Conservation (phyloP, 2,329 filamentous ascomycete species). For the Penicillium sp. region DNA sequence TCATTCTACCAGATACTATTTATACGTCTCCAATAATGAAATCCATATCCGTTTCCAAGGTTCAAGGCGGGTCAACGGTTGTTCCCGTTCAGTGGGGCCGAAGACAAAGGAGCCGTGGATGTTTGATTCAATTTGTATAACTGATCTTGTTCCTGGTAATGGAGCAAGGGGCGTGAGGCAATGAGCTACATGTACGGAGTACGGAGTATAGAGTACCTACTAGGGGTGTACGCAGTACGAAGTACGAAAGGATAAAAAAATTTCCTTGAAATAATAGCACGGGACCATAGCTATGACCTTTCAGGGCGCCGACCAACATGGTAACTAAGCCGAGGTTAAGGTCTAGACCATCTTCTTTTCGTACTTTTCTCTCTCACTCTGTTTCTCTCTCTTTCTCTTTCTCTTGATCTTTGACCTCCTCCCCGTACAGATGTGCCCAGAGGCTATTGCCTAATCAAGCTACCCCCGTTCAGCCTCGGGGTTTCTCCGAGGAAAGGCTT, state of each 20-base stretch:
- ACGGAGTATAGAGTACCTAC: neutral
- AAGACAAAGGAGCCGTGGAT: neutral
- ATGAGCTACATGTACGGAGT: neutral
- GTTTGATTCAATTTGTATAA: neutral
- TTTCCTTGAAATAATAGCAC: neutral
- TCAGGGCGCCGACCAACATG: neutral
- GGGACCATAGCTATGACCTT: neutral
- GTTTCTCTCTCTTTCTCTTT: neutral
- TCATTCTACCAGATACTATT: neutral
- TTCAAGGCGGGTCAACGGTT: conserved; percentile 5
- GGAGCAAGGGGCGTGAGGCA: neutral
- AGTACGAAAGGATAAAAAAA: neutral
- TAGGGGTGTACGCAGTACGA: neutral
- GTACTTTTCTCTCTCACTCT: neutral
- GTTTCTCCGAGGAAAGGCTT: neutral
- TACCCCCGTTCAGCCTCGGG: neutral
- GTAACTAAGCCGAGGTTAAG: conserved; percentile 2
- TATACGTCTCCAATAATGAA: neutral
- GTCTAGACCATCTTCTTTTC: neutral
- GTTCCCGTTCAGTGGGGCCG: conserved; percentile 8
- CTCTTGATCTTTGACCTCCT: neutral
- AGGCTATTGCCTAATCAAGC: neutral
- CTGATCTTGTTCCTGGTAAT: neutral
- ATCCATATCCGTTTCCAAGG: neutral
- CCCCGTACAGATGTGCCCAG: neutral